Base-by-base conservation (phyloP, 2,329 filamentous ascomycete genomes). In the Colletotrichum shisoi region DNA sequence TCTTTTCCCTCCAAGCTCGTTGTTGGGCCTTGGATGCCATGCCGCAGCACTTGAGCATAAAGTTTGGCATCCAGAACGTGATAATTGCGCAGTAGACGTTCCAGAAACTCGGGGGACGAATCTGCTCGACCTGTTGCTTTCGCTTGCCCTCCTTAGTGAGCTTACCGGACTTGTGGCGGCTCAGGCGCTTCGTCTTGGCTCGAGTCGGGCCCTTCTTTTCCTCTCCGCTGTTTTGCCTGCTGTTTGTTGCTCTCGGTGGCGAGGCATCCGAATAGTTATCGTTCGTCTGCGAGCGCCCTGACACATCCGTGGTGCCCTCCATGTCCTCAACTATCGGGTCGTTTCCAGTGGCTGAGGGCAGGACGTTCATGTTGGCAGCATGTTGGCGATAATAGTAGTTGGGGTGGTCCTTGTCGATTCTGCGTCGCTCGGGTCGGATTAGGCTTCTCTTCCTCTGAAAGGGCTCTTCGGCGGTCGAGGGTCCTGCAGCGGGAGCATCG, bases 371-470 rank as follows among this genome's bases (percentile, higher is more conserved):
- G 71, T 94, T 91, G 73, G 93, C 91, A 11, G 96, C 93, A 86
- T 97, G 94, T 77, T 96, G 91, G 72, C 93, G 89, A 79, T 99
- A 99, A 79, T 97, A 87, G 76, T 97, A 99, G 77, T 98, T 96
- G 15, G 94, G 93, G 76, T 98, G 93, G 72, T 94, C 91, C 70
- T 85, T 89, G 72, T 94, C 91, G 72, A 96, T 92, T 72, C 91
- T 88, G 74, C 91, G 91, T 71, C 95, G 88, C 79, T 99, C 95
- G 0, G 95, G 95, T 69, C 91, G 86, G 75, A 99, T 89, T 70
- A 99, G 82, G 77, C 92, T 97, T 76, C 91, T 89, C 80, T 98
- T 98, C 72, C 94, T 88, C 68, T 80, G 75, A 68, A 86, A 77
- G 45, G 78, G 75, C 60, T 78, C 75, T 58, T 63, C 67, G 54